These are phyloP conservation scores for Malassezia sp. DNA, from an alignment of 1,284 basidiomycete species.

Conservation along the genomic window DNA sequence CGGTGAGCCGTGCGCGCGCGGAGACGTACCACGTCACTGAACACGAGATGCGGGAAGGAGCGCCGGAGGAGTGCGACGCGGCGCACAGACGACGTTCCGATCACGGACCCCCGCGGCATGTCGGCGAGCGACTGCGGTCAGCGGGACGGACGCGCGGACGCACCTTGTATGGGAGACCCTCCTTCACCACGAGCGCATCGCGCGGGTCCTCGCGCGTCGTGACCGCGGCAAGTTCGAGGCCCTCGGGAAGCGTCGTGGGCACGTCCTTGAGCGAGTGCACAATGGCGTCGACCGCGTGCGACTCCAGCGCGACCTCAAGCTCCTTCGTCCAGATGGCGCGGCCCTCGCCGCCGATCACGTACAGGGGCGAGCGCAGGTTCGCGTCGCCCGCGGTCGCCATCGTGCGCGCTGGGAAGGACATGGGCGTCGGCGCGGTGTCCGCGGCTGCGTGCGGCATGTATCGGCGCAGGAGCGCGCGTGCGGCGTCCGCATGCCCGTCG, in stretches of 20 bases:
- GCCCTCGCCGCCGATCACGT: constrained; percentile 50
- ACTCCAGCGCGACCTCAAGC: constrained; percentile 69
- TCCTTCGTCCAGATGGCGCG: constrained; percentile 92
- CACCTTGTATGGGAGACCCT: constrained; percentile 59
- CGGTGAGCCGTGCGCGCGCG: not conserved
- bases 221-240: constrained; percentile 75
- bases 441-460: constrained; percentile 5
- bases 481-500: constrained; percentile 13
- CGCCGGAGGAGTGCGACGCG: constrained; percentile 80
- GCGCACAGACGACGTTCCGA: constrained; percentile 88
- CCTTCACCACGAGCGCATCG: constrained; percentile 78
- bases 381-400: constrained; percentile 86
- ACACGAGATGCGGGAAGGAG: constrained; percentile 65
- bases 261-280: constrained; percentile 91
- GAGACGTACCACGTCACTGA: constrained; percentile 72
- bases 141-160: too few relatives aligned
- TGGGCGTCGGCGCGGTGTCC: constrained; percentile 16
- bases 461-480: constrained; percentile 17
- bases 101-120: constrained; percentile 72
- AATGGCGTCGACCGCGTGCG: constrained; percentile 72
- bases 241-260: constrained; percentile 71
- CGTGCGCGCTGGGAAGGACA: constrained; percentile 54
- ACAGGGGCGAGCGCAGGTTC: constrained; percentile 60
- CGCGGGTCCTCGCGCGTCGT: constrained; percentile 77
- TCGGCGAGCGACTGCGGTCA: constrained; percentile 69